These are phyloP conservation scores for Aspergillus sp. DNA, from an alignment of 2,329 filamentous ascomycete genomes.

Conservation along the genomic window DNA sequence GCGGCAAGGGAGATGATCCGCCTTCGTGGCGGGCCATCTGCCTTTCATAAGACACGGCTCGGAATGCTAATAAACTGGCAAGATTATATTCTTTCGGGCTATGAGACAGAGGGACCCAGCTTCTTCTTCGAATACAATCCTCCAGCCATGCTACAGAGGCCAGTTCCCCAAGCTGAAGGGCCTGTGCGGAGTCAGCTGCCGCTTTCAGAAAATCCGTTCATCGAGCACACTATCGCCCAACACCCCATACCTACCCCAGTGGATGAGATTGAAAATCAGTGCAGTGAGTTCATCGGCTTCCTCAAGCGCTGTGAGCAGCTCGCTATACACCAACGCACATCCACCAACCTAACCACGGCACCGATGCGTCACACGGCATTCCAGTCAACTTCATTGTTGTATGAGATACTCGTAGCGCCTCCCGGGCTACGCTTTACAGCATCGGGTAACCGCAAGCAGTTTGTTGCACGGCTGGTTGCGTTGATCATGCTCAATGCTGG, in stretches of 20 bases:
- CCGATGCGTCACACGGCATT: conserved; percentile 33
- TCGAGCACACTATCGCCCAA: not conserved
- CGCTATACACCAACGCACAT: conserved; percentile 30
- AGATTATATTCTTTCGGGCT: conserved; percentile 45
- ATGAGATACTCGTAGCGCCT: conserved; percentile 36
- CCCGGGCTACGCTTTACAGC: conserved; percentile 35
- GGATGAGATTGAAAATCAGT: conserved; percentile 38
- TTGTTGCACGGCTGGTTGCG: conserved; percentile 37
- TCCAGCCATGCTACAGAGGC: not conserved
- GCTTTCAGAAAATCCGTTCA: not conserved
- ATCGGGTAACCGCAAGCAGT: conserved; percentile 42
- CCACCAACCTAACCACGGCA: conserved; percentile 17
- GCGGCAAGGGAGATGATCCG: conserved; percentile 42
- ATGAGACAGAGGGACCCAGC: conserved; percentile 35
- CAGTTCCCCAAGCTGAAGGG: not conserved
- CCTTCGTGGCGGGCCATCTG: conserved; percentile 38
- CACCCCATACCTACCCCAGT: conserved; percentile 19
- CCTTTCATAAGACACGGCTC: conserved; percentile 39
- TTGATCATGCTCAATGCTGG: conserved; percentile 43
- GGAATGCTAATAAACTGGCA: conserved; percentile 47
- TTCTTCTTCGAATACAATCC: conserved; percentile 37
- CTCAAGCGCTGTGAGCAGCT: conserved; percentile 42
- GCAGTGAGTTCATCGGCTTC: conserved; percentile 41
- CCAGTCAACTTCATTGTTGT: conserved; percentile 31
- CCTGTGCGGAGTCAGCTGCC: not conserved